Evolutionary conservation across 2,329 filamentous ascomycete genomes (phyloP).

Genomic region (Drechmeria coniospora): DNA sequence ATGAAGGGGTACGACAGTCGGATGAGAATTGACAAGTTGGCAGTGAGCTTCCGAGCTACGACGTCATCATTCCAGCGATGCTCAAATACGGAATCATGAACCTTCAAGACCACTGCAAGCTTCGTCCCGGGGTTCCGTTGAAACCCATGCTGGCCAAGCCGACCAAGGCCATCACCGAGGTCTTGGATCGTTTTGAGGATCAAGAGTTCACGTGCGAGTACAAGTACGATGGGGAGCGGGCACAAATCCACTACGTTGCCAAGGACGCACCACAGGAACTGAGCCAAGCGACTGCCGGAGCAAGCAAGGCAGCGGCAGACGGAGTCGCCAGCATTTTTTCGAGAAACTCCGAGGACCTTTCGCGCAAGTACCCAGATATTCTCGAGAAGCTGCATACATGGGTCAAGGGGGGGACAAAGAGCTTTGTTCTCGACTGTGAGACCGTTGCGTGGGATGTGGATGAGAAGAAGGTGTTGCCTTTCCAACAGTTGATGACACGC

Average conservation of each 20-base stretch:
- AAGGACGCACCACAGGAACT: conserved; percentile 61
- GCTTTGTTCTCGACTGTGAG: conserved; percentile 97
- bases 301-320: conserved; percentile 48
- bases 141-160: conserved; percentile 99
- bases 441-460: conserved; percentile 92
- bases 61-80: conserved; percentile 84
- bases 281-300: conserved; percentile 41
- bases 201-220: conserved; percentile 97
- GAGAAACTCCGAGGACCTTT: conserved; percentile 89
- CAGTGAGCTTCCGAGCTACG: conserved; percentile 87
- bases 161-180: conserved; percentile 95
- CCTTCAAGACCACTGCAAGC: conserved; percentile 70
- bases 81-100: conserved; percentile 74
- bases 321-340: conserved; percentile 92
- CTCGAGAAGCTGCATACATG: conserved; percentile 74
- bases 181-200: conserved; percentile 87
- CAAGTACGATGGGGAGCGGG: conserved; percentile 95
- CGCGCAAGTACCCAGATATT: conserved; percentile 95
- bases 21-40: no score
- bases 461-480: conserved; percentile 90
- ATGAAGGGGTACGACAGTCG: no score
- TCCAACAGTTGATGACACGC: conserved; percentile 95
- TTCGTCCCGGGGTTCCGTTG: conserved; percentile 82
- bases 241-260: conserved; percentile 95
- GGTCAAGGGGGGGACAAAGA: conserved; percentile 81